Percentiles rank a stretch among this genome's conserved stretches.
phyloP scores from a whole-genome alignment of 331 rosid genomes.

The Quercus tomentella region DNA sequence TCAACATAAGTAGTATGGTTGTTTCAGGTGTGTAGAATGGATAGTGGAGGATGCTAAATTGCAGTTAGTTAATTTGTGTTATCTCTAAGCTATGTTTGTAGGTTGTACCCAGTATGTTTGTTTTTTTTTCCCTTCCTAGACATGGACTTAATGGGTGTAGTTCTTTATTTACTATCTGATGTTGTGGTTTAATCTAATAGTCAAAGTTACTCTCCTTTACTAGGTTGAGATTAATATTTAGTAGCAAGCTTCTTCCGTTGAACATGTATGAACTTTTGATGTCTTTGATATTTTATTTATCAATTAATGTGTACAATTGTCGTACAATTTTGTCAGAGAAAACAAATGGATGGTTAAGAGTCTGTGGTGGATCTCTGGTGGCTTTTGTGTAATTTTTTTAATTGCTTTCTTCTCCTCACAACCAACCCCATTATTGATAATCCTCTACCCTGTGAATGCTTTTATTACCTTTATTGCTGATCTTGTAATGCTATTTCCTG shows the following conservation, averaged over 20 bases:
- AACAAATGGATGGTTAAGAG: too few species aligned
- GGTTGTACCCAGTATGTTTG: conserved; percentile 8
- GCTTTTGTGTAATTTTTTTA: too few species aligned
- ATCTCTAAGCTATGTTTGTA: not conserved
- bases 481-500: too few species aligned
- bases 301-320: too few species aligned
- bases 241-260: not conserved
- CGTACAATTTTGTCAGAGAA: too few species aligned
- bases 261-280: too few species aligned
- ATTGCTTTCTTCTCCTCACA: too few species aligned
- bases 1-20: not conserved
- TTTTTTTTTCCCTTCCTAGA: not conserved
- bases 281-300: too few species aligned
- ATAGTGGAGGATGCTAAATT: not conserved
- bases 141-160: not conserved
- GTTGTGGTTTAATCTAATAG: not conserved
- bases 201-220: not conserved
- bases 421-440: too few species aligned
- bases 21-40: not conserved
- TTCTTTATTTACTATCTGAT: not conserved
- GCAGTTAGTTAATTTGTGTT: conserved; percentile 5
- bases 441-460: too few species aligned
- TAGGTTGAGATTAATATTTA: not conserved
- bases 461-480: too few species aligned
- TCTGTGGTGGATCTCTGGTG: too few species aligned